A percentile compares a stretch with the other conserved stretches of the same genome.
Conservation (phyloP, 768 basidiomycete genomes). For the Tylopilus felleus region DNA sequence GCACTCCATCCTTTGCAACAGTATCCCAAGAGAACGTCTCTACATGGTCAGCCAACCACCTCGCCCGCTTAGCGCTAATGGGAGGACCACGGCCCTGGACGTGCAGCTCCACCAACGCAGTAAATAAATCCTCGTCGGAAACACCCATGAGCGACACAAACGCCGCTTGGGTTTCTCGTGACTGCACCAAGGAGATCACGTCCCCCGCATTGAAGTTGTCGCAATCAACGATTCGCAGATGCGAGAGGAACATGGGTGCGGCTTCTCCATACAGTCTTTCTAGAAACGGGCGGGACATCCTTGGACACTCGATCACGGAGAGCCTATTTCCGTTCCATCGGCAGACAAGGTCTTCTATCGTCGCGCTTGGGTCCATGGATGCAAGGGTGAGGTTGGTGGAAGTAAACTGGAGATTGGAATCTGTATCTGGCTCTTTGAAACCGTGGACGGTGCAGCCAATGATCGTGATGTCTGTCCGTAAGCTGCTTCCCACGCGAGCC, state of each 20-base stretch:
- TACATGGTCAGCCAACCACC: conserved; percentile 9
- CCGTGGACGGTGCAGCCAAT: not conserved
- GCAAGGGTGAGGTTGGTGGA: conserved; percentile 4
- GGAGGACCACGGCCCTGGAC: conserved; percentile 6
- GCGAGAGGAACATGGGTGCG: not conserved
- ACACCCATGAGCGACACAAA: conserved; percentile 5
- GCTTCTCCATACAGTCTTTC: not conserved
- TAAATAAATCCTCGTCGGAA: not conserved
- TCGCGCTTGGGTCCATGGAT: not conserved
- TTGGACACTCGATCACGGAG: conserved; percentile 2
- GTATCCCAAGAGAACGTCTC: conserved; percentile 9
- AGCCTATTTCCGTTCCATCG: conserved; percentile 6
- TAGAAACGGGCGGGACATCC: conserved; percentile 1
- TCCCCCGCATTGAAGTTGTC: conserved; percentile 4
- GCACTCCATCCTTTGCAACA: conserved; percentile 2
- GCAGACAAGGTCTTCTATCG: conserved; percentile 6
- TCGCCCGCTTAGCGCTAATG: not conserved
- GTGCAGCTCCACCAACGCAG: conserved; percentile 1
- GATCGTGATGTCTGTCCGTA: conserved; percentile 1
- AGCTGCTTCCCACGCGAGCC: not conserved
- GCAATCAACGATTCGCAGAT: conserved; percentile 6
- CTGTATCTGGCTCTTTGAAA: not conserved
- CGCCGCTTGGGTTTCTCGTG: not conserved
- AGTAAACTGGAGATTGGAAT: not conserved
- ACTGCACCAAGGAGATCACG: conserved; percentile 2